These are phyloP conservation scores for Hydnomerulius pinastri DNA, from an alignment of 768 basidiomycete genomes.

Conservation along the genomic window DNA sequence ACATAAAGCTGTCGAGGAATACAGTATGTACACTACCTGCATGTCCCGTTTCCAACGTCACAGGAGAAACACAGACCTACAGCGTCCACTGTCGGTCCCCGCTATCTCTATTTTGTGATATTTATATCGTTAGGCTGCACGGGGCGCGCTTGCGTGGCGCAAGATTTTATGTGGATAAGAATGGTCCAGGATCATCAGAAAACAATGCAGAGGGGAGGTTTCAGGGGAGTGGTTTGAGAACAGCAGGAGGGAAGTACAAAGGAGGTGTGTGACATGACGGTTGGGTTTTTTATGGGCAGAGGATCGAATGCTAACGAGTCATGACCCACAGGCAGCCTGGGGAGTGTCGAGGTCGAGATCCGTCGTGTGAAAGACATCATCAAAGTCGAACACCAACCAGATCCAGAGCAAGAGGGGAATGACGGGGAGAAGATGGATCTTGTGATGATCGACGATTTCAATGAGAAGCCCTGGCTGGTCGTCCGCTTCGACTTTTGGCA, in stretches of 20 bases:
- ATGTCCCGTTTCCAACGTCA: background rate
- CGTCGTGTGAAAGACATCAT: slow-evolving; percentile 16
- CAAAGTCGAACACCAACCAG: background rate
- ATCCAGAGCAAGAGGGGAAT: background rate
- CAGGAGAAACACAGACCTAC: slow-evolving; percentile 4
- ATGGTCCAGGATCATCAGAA: slow-evolving; percentile 6
- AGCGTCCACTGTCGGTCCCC: slow-evolving; percentile 19
- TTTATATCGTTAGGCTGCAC: slow-evolving; percentile 6
- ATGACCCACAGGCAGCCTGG: slow-evolving; percentile 5
- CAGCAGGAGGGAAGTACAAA: slow-evolving; percentile 1
- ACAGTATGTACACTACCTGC: slow-evolving; percentile 7
- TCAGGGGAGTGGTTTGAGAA: slow-evolving; percentile 9
- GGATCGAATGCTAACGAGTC: background rate
- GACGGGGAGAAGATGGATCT: slow-evolving; percentile 1
- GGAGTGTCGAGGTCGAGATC: slow-evolving; percentile 14
- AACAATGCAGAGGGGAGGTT: background rate
- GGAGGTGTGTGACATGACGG: background rate
- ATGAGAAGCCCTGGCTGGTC: slow-evolving; percentile 11
- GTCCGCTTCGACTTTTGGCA: slow-evolving; percentile 11
- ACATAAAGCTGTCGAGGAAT: slow-evolving; percentile 8
- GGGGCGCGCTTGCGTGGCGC: slow-evolving; percentile 8
- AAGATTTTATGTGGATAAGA: slow-evolving; percentile 15
- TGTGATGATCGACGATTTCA: slow-evolving; percentile 15
- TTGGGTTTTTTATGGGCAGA: no score
- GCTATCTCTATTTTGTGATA: slow-evolving; percentile 16